Percentiles rank a stretch among this genome's conserved stretches.
These are phyloP conservation scores for Aspergillus terreus DNA, from an alignment of 2,329 filamentous ascomycete genomes.

Conservation along the genomic window DNA sequence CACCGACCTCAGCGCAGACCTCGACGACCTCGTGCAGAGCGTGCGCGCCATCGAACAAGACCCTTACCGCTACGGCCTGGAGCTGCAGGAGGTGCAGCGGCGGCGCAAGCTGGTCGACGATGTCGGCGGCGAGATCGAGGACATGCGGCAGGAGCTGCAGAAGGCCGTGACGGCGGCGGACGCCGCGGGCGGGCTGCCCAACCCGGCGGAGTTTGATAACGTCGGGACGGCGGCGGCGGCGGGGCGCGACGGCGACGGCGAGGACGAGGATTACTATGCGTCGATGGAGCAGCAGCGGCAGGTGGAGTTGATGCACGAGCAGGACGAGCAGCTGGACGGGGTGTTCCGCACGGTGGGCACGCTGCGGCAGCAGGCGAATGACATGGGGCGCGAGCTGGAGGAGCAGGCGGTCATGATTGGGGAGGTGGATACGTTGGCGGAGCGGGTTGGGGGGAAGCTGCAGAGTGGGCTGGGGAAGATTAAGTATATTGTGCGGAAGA, in stretches of 20 bases:
- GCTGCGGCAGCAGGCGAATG: slow-evolving; percentile 81
- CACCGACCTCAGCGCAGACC: slow-evolving; percentile 73
- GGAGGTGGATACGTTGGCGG: slow-evolving; percentile 76
- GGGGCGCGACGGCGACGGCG: slow-evolving; percentile 41
- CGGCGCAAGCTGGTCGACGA: slow-evolving; percentile 81
- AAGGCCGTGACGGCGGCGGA: slow-evolving; percentile 48
- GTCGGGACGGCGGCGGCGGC: slow-evolving; percentile 4
- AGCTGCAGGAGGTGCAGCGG: slow-evolving; percentile 74
- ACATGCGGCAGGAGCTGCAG: slow-evolving; percentile 79
- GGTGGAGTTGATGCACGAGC: slow-evolving; percentile 85
- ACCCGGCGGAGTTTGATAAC: slow-evolving; percentile 55
- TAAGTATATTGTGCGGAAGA: slow-evolving; percentile 76
- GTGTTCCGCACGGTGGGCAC: slow-evolving; percentile 93
- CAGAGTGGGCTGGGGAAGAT: slow-evolving; percentile 85
- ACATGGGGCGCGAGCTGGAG: slow-evolving; percentile 94
- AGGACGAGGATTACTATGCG: slow-evolving; percentile 63
- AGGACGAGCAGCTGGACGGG: slow-evolving; percentile 87
- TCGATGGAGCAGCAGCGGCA: slow-evolving; percentile 91
- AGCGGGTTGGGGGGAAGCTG: slow-evolving; percentile 81
- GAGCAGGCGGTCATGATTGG: slow-evolving; percentile 90
- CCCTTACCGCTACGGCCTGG: slow-evolving; percentile 81
- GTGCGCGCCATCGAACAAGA: slow-evolving; percentile 84
- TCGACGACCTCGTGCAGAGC: slow-evolving; percentile 81
- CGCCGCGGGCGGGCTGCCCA: slow-evolving; percentile 45
- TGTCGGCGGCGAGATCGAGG: slow-evolving; percentile 81